These are phyloP conservation scores for Penicillium sclerotiorum DNA, from an alignment of 2,329 filamentous ascomycete genomes.

Conservation along the genomic window DNA sequence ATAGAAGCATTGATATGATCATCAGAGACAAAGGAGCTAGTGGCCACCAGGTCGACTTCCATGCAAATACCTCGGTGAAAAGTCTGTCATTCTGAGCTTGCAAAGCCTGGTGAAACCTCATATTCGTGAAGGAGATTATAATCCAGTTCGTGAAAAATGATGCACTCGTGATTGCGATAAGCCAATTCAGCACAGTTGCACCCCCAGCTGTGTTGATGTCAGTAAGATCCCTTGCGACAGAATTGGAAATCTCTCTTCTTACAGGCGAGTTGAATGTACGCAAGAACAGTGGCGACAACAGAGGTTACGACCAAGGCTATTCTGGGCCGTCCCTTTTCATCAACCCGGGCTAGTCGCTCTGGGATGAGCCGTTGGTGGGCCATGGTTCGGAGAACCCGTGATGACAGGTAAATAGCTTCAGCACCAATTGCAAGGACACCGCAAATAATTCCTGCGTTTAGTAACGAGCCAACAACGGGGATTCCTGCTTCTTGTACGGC, in stretches of 20 bases:
- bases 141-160: constrained; percentile 40
- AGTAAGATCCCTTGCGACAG: neutral
- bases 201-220: neutral
- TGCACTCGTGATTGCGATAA: constrained; percentile 32
- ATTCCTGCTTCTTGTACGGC: constrained; percentile 33
- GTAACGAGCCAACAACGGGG: constrained; percentile 30
- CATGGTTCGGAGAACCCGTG: constrained; percentile 7
- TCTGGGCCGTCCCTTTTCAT: neutral
- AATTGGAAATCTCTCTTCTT: neutral
- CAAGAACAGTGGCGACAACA: neutral
- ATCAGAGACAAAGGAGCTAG: constrained; percentile 28
- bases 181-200: constrained; percentile 29
- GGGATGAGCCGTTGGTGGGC: constrained; percentile 1
- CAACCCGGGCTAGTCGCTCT: neutral
- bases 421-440: constrained; percentile 35
- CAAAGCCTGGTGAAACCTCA: constrained; percentile 33
- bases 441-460: constrained; percentile 38
- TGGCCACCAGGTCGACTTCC: constrained; percentile 32
- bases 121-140: constrained; percentile 35
- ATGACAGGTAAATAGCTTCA: constrained; percentile 37
- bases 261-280: neutral
- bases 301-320: neutral
- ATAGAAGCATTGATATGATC: neutral
- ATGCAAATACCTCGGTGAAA: constrained; percentile 31
- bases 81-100: constrained; percentile 22